These are phyloP conservation scores for Tritrichomonas musculus DNA, from an alignment of 208 protist genomes.

Conservation along the genomic window DNA sequence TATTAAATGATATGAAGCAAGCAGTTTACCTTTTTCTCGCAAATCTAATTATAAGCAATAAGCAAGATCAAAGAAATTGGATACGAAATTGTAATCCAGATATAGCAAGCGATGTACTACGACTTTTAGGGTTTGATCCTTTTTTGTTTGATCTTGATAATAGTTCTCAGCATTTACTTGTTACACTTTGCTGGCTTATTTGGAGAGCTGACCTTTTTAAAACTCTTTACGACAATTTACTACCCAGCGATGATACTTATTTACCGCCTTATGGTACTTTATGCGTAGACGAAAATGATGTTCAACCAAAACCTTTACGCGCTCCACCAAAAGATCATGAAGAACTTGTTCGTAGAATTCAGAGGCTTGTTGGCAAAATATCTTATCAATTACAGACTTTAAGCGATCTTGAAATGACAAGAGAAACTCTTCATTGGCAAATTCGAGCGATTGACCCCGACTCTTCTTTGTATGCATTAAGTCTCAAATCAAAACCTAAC, in stretches of 20 bases:
- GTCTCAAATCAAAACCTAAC: not conserved
- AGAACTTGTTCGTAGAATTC: not conserved
- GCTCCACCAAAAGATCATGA: not conserved
- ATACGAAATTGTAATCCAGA: not conserved
- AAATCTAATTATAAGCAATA: not conserved
- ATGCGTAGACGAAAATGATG: not conserved
- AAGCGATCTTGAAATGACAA: not conserved
- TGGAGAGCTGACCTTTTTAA: not conserved
- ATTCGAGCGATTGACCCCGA: not conserved
- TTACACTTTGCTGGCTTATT: slow-evolving; percentile 17
- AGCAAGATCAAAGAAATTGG: not conserved
- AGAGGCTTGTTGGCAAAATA: not conserved
- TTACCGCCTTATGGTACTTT: not conserved
- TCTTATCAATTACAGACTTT: not conserved
- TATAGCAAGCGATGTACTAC: not conserved
- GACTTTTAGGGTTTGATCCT: not conserved
- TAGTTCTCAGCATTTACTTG: not conserved
- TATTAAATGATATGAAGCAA: not conserved
- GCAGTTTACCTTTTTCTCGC: not conserved
- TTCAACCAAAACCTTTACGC: not conserved
- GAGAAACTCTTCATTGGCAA: not conserved
- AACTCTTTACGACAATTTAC: not conserved
- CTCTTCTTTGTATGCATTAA: not conserved
- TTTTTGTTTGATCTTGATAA: slow-evolving; percentile 22
- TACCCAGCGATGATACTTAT: not conserved